Evolutionary conservation across 495 filamentous ascomycete genomes (phyloP), one percentile per base, ranked within the genome.

Genomic region (Tuber borchii): DNA sequence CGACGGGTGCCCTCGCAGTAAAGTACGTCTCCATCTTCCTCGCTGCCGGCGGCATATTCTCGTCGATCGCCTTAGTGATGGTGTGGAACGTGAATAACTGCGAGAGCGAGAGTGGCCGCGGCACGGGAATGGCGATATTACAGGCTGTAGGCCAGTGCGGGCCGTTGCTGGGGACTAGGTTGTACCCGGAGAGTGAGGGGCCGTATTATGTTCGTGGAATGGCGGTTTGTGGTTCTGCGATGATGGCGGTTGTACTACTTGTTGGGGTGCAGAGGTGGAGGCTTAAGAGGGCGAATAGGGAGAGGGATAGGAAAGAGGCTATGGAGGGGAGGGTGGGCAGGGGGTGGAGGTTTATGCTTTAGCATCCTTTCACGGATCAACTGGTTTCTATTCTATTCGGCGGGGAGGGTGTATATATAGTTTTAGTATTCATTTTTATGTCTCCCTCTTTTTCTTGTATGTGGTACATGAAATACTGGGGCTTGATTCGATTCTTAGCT

Each of bases 71-170:
- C 5, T 90, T 93, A 76, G 90, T 93, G 68, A 85, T 94, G 10
- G 89, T 91, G 1, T 93, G 91, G 92, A 89, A 91, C 69, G 80
- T 91, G 56, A 93, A 93, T 78, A 93, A 93, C 80, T 90, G 92
- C 79, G 90, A 90, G 70, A 90, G 87, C 14, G 91, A 93, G 83
- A 91, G 89, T 6, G 87, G 89, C 71, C 86, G 91, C 4, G 92
- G 92, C 8, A 87, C 88, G n/a, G 90, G 90, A 14, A 91, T 93
- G 78, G 88, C 90, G 43, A 84, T 95, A 45, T 84, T 93, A 43
- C 91, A 92, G 73, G 73, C 90, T 26, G 85, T 94, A 48, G 92
- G 92, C 1, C 92, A 95, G 79, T 88, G 87, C 74, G 89, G 91
- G 2, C 92, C 92, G 7, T 85, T 94, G 17, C 83, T 95, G 22